Base-by-base conservation (phyloP, 2,329 filamentous ascomycete genomes). In the Pyricularia sp. region DNA sequence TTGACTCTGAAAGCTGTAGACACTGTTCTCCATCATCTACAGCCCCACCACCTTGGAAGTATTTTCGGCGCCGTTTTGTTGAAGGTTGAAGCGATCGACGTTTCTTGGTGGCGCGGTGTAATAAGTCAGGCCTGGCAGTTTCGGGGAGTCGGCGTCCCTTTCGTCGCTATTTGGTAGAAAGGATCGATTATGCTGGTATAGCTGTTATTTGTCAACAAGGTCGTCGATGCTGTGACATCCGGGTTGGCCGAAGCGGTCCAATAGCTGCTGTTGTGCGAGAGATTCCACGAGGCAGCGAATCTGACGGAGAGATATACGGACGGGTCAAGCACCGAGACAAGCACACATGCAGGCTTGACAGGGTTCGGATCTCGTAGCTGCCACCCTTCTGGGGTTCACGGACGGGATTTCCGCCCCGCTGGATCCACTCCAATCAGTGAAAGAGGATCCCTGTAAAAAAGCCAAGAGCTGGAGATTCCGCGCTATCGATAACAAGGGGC, bases 401-500 rank as follows among this genome's bases (percentile, higher is more conserved):
- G 58, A 61, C 58, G 58, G 58, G 59, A 26, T 63, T 30, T 26
- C 59, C 59, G 59, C 59, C 59, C 59, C 59, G 59, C 28, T 33
- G 17, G 64, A 26, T 28, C 64, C 64, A 65, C 64, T 20, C 20
- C 20, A n/a, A n/a, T 55, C 42, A 55, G 42, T n/a, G 20, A 55
- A 55, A 55, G 20, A 55, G 1, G 42, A n/a, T n/a, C 20, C 42
- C 42, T 55, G 42, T 17, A 64, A 26, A 30, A 23, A 11, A 20
- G 23, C 25, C 59, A 26, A 63, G 58, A 63, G 25, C 11, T 20
- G 59, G 58, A 61, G 25, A 63, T 63, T 28, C 12, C 59, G 25
- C 59, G 59, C 63, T 68, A 68, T 68, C 67, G 67, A 68, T 68
- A 68, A 64, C 12, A 23, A 26, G 55, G n/a, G 25, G 65, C 65